Evolutionary conservation across 495 filamentous ascomycete species (phyloP).

Genomic region (Monascus purpureus): DNA sequence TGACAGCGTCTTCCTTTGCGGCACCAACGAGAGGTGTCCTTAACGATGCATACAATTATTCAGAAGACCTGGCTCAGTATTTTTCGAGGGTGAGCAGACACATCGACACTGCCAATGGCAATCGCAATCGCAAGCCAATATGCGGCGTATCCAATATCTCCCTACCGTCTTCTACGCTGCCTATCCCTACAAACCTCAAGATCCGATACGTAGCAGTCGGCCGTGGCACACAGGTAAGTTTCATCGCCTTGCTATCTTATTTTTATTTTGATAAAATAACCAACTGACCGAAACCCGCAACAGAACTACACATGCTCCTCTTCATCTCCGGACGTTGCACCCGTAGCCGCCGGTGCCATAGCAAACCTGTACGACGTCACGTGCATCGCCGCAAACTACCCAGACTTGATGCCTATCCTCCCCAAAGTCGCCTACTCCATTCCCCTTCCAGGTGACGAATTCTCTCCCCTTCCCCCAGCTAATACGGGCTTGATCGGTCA

Average conservation of each 20-base stretch:
- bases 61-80: conserved; percentile 21
- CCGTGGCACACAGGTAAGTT: conserved; percentile 52
- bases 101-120: conserved; percentile 13
- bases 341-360: conserved; percentile 56
- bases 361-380: conserved; percentile 81
- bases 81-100: conserved; percentile 25
- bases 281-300: conserved; percentile 2
- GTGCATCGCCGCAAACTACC: conserved; percentile 56
- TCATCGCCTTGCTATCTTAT: background rate
- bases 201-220: conserved; percentile 72
- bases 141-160: conserved; percentile 26
- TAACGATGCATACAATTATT: conserved; percentile 23
- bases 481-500: conserved; percentile 53
- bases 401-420: conserved; percentile 44
- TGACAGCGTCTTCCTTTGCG: conserved; percentile 20
- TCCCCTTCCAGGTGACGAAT: conserved; percentile 26
- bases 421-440: conserved; percentile 20
- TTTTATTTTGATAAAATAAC: background rate
- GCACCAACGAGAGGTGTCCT: conserved; percentile 18
- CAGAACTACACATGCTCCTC: conserved; percentile 84
- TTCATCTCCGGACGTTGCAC: conserved; percentile 38
- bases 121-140: conserved; percentile 7
- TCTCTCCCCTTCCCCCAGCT: conserved; percentile 26
- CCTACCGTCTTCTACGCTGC: conserved; percentile 34
- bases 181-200: conserved; percentile 39